A percentile compares a stretch with the other conserved stretches of the same genome.
Evolutionary conservation across 1,284 basidiomycete genomes (phyloP).

Genomic region (Wallemia hederae): DNA sequence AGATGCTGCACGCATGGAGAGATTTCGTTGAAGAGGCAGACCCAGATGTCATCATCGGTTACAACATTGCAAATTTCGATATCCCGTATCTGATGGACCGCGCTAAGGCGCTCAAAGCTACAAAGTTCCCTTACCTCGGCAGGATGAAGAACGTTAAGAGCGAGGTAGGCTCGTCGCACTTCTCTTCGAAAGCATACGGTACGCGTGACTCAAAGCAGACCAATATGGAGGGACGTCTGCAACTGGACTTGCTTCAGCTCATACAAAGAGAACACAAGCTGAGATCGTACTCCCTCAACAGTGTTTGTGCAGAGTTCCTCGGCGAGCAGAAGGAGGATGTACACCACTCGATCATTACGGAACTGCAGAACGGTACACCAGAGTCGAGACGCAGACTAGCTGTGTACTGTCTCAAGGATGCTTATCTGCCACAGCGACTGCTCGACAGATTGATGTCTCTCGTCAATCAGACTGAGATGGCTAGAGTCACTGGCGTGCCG

Average conservation of each 20-base stretch:
- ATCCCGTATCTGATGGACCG: slow-evolving; percentile 75
- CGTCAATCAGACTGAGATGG: slow-evolving; percentile 85
- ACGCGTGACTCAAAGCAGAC: slow-evolving; percentile 85
- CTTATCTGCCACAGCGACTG: slow-evolving; percentile 72
- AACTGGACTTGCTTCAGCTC: slow-evolving; percentile 74
- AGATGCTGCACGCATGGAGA: slow-evolving; percentile 47
- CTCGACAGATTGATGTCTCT: slow-evolving; percentile 94
- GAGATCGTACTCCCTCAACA: slow-evolving; percentile 76
- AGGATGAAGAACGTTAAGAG: slow-evolving; percentile 38
- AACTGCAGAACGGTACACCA: slow-evolving; percentile 73
- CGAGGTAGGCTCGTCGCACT: slow-evolving; percentile 65
- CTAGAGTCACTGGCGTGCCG: slow-evolving; percentile 85
- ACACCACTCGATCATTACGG: slow-evolving; percentile 85
- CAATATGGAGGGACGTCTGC: slow-evolving; percentile 55
- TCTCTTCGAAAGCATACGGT: slow-evolving; percentile 83
- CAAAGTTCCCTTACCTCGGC: slow-evolving; percentile 45
- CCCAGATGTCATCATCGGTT: slow-evolving; percentile 76
- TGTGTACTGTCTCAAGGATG: slow-evolving; percentile 91
- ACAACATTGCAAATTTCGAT: slow-evolving; percentile 76
- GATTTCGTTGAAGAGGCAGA: slow-evolving; percentile 63
- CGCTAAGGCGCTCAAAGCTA: slow-evolving; percentile 43
- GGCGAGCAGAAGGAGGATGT: slow-evolving; percentile 95
- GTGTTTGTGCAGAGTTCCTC: slow-evolving; percentile 79
- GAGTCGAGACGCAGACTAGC: slow-evolving; percentile 67
- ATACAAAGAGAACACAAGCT: slow-evolving; percentile 93